Evolutionary conservation across 176 grass and related monocot genomes (phyloP).

Genomic region (Coix lacrymajobi): DNA sequence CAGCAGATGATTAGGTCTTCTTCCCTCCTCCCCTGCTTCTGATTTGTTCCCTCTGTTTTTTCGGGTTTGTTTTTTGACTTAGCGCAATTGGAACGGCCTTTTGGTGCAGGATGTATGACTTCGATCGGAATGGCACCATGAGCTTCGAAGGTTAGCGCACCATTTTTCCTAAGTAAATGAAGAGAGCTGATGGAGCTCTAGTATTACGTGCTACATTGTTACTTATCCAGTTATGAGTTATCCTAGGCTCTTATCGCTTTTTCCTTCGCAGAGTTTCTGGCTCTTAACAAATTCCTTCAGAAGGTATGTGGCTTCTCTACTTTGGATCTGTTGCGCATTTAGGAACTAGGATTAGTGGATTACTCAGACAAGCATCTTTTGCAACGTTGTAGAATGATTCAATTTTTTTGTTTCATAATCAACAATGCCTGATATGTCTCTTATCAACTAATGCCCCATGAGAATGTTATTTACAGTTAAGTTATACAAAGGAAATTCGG

Average conservation of each 20-base stretch:
- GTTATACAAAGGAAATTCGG: not conserved
- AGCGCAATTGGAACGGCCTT: not conserved
- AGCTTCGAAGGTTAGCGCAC: conserved; percentile 57
- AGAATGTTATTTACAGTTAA: not conserved
- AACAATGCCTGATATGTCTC: not conserved
- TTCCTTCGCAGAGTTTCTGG: conserved; percentile 63
- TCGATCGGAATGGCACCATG: conserved; percentile 82
- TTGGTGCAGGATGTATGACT: conserved; percentile 75
- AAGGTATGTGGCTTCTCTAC: conserved; percentile 33
- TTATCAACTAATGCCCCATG: not conserved
- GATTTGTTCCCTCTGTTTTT: not conserved
- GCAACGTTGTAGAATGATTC: not conserved
- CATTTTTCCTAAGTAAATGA: not conserved
- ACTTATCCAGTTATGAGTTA: not conserved
- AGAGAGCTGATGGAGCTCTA: not conserved
- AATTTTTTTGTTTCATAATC: not conserved
- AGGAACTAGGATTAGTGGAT: not conserved
- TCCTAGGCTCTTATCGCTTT: not conserved
- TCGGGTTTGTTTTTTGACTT: not conserved
- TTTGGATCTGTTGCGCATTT: not conserved
- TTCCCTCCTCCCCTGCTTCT: not conserved
- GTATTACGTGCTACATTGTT: not conserved
- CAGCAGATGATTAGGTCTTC: conserved; percentile 79
- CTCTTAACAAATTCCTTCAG: conserved; percentile 72
- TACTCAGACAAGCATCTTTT: not conserved